These are phyloP conservation scores for Termitomyces sp. DNA, from an alignment of 768 basidiomycete species.

Conservation along the genomic window DNA sequence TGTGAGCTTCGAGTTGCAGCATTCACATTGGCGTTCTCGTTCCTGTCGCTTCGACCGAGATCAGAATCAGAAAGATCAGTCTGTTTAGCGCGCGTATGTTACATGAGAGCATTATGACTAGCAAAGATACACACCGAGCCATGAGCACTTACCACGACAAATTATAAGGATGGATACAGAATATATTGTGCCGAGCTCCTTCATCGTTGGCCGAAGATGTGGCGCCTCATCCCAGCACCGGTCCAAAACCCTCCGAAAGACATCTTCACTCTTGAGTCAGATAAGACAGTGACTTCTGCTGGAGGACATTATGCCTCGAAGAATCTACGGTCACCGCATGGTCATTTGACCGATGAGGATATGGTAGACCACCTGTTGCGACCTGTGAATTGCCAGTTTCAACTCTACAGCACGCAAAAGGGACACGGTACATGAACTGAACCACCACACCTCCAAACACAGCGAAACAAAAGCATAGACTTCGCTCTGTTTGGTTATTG, in stretches of 20 bases:
- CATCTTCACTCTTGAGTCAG: slow-evolving; percentile 25
- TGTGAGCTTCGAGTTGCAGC: too few relatives aligned
- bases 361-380: slow-evolving; percentile 48
- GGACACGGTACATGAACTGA: too few relatives aligned
- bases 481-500: slow-evolving; percentile 49
- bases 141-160: too few relatives aligned
- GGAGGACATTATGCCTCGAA: slow-evolving; percentile 47
- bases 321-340: slow-evolving; percentile 52
- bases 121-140: too few relatives aligned
- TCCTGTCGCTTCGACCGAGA: too few relatives aligned
- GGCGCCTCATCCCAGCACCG: slow-evolving; percentile 41
- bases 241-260: slow-evolving; percentile 42
- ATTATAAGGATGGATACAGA: too few relatives aligned
- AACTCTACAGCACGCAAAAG: not conserved
- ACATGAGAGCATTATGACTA: too few relatives aligned
- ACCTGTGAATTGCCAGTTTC: slow-evolving; percentile 27
- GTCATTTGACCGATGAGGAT: slow-evolving; percentile 50
- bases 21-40: too few relatives aligned
- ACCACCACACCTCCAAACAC: slow-evolving; percentile 46
- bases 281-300: slow-evolving; percentile 26
- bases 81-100: too few relatives aligned
- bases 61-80: too few relatives aligned
- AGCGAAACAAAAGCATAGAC: slow-evolving; percentile 61
- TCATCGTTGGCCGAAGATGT: slow-evolving; percentile 39
- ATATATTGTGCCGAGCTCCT: slow-evolving; percentile 19